Conservation (phyloP, 768 basidiomycete species). For the Steccherinum ochraceum region DNA sequence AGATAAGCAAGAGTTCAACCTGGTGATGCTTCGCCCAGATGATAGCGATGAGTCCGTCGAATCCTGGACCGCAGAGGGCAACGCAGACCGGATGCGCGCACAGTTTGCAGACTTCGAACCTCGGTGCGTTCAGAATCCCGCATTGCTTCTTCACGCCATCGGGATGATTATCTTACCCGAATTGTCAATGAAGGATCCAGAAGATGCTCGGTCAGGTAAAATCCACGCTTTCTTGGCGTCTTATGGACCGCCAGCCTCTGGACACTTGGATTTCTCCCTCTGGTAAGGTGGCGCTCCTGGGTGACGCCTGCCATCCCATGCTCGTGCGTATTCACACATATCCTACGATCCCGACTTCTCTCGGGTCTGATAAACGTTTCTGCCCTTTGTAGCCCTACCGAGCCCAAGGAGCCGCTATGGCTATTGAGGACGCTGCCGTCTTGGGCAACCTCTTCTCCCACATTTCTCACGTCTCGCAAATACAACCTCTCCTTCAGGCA, state of each 20-base stretch:
- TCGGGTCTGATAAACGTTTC: neutral
- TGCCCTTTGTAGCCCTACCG: conserved; percentile 30
- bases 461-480: conserved; percentile 35
- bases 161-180: neutral
- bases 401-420: conserved; percentile 36
- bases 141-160: no score
- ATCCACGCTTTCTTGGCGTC: conserved; percentile 35
- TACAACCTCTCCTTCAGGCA: conserved; percentile 38
- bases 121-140: conserved; percentile 21
- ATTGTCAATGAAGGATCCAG: conserved; percentile 20
- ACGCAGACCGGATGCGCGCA: conserved; percentile 35
- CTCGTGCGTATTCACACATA: conserved; percentile 21
- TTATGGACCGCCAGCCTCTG: conserved; percentile 36
- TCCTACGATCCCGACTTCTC: neutral
- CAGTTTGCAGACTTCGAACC: conserved; percentile 38
- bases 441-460: conserved; percentile 42
- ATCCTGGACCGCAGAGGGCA: conserved; percentile 36
- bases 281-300: conserved; percentile 29
- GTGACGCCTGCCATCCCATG: conserved; percentile 40
- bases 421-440: conserved; percentile 47
- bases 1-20: conserved; percentile 28
- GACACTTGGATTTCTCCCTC: conserved; percentile 31
- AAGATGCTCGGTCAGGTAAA: conserved; percentile 31
- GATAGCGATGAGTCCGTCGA: conserved; percentile 31
- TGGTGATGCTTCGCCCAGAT: conserved; percentile 32